Evolutionary conservation across 1,284 basidiomycete genomes (phyloP), one percentile per base, ranked within the genome.

Genomic region (Mycosarcoma mackinlayi): DNA sequence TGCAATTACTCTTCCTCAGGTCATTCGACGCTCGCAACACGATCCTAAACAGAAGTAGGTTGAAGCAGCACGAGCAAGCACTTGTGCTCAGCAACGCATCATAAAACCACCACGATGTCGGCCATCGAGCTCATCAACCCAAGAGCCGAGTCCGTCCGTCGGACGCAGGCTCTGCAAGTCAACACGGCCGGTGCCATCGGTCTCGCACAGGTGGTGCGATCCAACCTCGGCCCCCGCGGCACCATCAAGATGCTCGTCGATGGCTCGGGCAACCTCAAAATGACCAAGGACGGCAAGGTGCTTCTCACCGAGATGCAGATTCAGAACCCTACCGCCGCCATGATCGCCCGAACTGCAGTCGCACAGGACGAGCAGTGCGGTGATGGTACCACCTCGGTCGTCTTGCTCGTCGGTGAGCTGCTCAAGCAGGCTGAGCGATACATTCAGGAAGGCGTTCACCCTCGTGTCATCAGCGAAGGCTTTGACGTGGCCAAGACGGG

Each of bases 251-350:
- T 99, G 94, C 89, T 99, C 42, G 96, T 99, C 44, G 96, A 98
- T 84, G 96, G 96, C 61, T 88, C 94, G n/a, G 96, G 96, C 14
- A 93, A 96, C 86, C 94, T 99, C 84, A 98, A 98, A 88, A 96
- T 99, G 92, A 98, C 96, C 76, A 99, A 98, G 86, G 96, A 98
- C 83, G 96, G 96, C 77, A 98, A 98, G 86, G 95, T 98, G 40
- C 86, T 99, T 54, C 87, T 99, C 55, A 97, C 94, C 38, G 96
- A 99, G 86, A 99, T 99, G 96, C 96, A 98, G 86, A 99, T 99
- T 79, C 76, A 88, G 85, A 98, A 99, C 84, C 96, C 96, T 18
- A 98, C 96, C 10, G 96, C 96, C 10, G 94, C 96, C 38, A 97
- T 98, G 93, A 95, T 99, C 82, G 96, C 96, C 37, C 89, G 94